Evolutionary conservation across 1,139 yeast species (phyloP).

Genomic region (Blastobotrys raffinosifermentans): DNA sequence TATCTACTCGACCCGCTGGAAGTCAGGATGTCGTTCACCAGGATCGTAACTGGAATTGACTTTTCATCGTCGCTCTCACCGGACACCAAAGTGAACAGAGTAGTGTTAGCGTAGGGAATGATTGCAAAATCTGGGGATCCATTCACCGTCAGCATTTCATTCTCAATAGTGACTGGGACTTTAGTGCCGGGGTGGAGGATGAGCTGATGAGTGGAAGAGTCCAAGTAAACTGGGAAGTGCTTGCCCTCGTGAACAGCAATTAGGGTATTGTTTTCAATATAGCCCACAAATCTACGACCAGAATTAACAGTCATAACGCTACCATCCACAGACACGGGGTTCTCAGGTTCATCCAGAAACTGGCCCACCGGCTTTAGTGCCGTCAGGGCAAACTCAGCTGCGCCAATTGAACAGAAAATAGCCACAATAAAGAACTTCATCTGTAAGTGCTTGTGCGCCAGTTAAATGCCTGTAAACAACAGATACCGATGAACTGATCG

Average conservation of each 20-base stretch:
- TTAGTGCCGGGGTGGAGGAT: neutral
- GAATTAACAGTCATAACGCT: neutral
- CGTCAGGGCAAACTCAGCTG: no score
- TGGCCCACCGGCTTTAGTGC: neutral
- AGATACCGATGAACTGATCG: no score
- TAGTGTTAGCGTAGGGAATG: neutral
- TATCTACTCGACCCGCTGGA: no score
- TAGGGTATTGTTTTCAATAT: neutral
- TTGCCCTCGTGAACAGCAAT: neutral
- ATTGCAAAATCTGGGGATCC: neutral
- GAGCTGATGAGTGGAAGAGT: neutral
- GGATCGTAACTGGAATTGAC: neutral
- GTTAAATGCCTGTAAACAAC: no score
- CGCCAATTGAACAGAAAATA: no score
- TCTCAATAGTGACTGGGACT: neutral
- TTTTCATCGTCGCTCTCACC: neutral
- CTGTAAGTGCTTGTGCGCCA: no score
- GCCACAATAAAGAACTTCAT: neutral
- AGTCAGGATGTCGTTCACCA: no score
- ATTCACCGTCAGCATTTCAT: neutral
- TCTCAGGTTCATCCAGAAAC: neutral
- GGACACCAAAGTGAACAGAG: neutral
- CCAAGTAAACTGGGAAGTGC: slow-evolving; percentile 1
- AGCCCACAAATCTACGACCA: neutral
- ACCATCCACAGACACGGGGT: neutral